Evolutionary conservation across 257 asterid species (phyloP).

Genomic region (Solanum neorickii): DNA sequence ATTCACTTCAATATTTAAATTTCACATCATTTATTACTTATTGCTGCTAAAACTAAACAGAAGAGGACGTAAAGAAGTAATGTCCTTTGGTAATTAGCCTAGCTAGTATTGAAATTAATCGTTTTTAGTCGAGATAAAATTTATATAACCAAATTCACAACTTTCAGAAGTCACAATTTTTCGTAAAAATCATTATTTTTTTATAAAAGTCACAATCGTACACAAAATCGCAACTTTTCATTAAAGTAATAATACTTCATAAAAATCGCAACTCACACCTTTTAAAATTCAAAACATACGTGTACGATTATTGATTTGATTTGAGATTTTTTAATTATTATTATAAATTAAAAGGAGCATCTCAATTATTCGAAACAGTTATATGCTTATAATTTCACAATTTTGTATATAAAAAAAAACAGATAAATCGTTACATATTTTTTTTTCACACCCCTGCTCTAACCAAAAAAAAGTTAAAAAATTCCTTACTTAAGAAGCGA

Average conservation of each 20-base stretch:
- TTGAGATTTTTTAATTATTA: not conserved
- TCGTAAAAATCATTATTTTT: fast-evolving
- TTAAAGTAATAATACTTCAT: no score
- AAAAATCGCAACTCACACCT: no score
- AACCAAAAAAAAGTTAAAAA: not conserved
- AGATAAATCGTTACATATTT: not conserved
- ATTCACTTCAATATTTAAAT: not conserved
- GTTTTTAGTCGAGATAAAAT: no score
- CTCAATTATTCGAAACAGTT: not conserved
- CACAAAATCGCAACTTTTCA: no score
- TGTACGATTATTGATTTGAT: no score
- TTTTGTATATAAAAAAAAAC: no score
- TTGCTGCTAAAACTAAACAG: not conserved
- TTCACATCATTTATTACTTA: not conserved
- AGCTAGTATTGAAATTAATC: not conserved
- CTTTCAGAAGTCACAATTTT: no score
- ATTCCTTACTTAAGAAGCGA: not conserved
- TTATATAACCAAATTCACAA: no score
- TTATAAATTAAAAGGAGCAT: not conserved
- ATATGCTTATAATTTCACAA: no score
- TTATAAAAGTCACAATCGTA: no score
- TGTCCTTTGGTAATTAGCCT: not conserved
- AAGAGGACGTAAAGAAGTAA: not conserved
- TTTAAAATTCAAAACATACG: not conserved
- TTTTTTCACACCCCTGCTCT: not conserved